Percentiles rank a stretch among this genome's conserved stretches.
These are phyloP conservation scores for Dalbergia cochinchinensis DNA, from an alignment of 306 rosid species.

Conservation along the genomic window DNA sequence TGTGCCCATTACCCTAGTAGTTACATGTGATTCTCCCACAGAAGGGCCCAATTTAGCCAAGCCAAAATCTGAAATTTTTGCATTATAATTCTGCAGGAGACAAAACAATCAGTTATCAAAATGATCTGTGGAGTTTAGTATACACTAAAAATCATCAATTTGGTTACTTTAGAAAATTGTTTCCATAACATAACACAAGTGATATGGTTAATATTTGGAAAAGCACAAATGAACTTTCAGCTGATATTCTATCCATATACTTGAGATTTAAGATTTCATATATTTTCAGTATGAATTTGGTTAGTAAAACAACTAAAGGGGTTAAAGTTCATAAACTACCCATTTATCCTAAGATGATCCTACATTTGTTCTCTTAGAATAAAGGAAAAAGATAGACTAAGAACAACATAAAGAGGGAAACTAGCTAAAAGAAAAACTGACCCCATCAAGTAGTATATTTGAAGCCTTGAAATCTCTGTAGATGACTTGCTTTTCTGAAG, in stretches of 20 bases:
- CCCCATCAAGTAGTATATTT: conserved; percentile 86
- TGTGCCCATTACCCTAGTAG: conserved; percentile 84
- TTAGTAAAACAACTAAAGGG: not conserved
- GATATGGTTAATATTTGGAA: not conserved
- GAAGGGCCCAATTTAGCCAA: conserved; percentile 85
- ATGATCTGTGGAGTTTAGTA: conserved; percentile 17
- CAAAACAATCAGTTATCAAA: conserved; percentile 11
- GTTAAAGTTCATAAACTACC: conserved; percentile 1
- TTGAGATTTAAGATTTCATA: not conserved
- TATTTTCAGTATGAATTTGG: conserved; percentile 1
- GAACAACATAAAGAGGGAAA: conserved; percentile 19
- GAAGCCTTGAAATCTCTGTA: conserved; percentile 95
- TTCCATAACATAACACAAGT: conserved; percentile 3
- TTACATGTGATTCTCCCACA: conserved; percentile 79
- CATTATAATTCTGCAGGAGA: conserved; percentile 64
- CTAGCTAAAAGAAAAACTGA: conserved; percentile 46
- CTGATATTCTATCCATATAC: not conserved
- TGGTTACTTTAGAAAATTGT: conserved; percentile 14
- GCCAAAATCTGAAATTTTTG: conserved; percentile 90
- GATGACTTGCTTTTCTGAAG: conserved; percentile 74
- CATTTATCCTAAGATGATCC: conserved; percentile 5
- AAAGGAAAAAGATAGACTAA: conserved; percentile 1
- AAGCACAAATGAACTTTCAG: not conserved
- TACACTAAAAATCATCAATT: not conserved
- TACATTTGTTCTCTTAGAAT: conserved; percentile 28